A percentile compares a stretch with the other conserved stretches of the same genome.
These are phyloP conservation scores for Ceratorhiza oryzae-sativae DNA, from an alignment of 1,284 basidiomycete species.

Conservation along the genomic window DNA sequence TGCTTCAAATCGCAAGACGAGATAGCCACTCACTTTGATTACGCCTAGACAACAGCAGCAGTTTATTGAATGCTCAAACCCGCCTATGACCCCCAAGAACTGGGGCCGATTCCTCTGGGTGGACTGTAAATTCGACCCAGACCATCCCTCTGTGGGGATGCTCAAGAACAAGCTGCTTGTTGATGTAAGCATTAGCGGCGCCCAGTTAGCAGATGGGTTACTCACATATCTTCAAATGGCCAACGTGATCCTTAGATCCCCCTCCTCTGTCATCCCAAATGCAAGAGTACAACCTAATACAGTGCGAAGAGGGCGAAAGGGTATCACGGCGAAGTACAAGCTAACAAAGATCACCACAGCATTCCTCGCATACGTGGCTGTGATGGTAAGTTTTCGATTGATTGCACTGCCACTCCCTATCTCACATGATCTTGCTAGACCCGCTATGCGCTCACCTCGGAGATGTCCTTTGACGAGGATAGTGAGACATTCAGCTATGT, in stretches of 20 bases:
- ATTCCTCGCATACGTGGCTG: constrained; percentile 13
- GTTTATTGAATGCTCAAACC: constrained; percentile 14
- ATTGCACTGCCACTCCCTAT: not conserved
- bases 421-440: not conserved
- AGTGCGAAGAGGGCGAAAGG: not conserved
- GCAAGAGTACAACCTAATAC: not conserved
- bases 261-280: not conserved
- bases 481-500: constrained; percentile 3
- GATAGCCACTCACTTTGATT: not conserved
- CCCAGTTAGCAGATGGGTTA: not conserved
- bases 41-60: constrained; percentile 1
- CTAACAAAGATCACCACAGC: not conserved
- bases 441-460: not conserved
- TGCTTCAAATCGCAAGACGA: not conserved
- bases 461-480: not conserved
- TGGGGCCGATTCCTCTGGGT: not conserved
- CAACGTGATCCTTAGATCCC: not conserved
- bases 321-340: constrained; percentile 2
- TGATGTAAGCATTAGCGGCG: not conserved
- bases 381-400: constrained; percentile 3
- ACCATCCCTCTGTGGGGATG: not conserved
- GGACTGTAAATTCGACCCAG: not conserved
- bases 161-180: not conserved
- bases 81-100: not conserved
- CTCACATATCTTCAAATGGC: not conserved